phyloP scores from a whole-genome alignment of 345 rosid species.

The Brassica juncea region DNA sequence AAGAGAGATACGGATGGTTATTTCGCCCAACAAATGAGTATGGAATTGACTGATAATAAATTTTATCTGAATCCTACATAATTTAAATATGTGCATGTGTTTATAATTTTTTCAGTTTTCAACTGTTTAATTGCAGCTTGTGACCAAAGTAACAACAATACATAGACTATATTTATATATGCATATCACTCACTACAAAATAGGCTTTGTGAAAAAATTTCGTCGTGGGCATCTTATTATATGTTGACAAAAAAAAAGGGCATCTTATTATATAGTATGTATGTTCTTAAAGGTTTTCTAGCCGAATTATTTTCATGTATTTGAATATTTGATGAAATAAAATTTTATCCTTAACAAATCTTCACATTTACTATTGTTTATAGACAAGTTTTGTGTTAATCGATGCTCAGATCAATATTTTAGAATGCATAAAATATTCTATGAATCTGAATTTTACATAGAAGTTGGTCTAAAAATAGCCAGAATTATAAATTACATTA shows the following conservation, averaged over 20 bases:
- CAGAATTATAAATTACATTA: background rate
- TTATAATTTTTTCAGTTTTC: conserved; percentile 11
- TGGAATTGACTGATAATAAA: conserved; percentile 39
- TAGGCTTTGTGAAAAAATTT: background rate
- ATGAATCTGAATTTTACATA: conserved; percentile 2
- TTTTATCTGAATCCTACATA: conserved; percentile 27
- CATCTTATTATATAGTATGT: background rate
- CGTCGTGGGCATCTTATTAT: background rate
- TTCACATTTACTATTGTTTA: background rate
- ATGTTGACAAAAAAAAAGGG: no score
- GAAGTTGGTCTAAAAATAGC: background rate
- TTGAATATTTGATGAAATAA: background rate
- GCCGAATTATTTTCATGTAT: background rate
- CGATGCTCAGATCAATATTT: background rate
- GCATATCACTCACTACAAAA: background rate
- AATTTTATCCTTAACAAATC: background rate
- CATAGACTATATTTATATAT: background rate
- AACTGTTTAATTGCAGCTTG: conserved; percentile 18
- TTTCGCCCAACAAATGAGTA: conserved; percentile 35
- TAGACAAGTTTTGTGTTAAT: background rate
- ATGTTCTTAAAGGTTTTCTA: background rate
- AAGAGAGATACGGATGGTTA: conserved; percentile 31
- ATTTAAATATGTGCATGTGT: conserved; percentile 24
- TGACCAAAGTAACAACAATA: conserved; percentile 15
- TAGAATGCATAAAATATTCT: background rate